Percentiles rank a stretch among this genome's conserved stretches.
Conservation (phyloP, 257 asterid species). For the Capsicum baccatum region DNA sequence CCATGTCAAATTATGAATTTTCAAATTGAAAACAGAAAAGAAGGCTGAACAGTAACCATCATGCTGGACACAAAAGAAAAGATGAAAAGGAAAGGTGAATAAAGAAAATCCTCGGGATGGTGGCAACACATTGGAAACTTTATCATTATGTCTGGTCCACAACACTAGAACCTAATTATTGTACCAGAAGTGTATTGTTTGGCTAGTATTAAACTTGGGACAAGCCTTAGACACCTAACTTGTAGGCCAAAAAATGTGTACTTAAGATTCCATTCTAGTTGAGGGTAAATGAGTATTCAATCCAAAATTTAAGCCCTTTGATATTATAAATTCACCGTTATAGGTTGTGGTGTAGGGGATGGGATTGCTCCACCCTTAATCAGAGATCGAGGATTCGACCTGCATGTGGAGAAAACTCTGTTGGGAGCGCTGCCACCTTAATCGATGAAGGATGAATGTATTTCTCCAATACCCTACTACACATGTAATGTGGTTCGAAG, state of each 20-base stretch:
- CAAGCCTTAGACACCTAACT: neutral
- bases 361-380: too few relatives aligned
- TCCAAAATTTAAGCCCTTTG: neutral
- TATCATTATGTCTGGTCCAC: conserved; percentile 20
- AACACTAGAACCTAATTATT: neutral
- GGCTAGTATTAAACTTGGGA: neutral
- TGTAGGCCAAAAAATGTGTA: neutral
- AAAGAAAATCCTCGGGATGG: neutral
- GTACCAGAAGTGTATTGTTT: neutral
- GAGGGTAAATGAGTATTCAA: neutral
- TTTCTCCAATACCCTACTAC: too few relatives aligned
- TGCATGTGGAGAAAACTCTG: too few relatives aligned
- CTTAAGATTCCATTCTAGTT: neutral
- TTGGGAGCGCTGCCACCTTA: too few relatives aligned
- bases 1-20: neutral
- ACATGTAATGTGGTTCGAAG: too few relatives aligned
- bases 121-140: conserved; percentile 10
- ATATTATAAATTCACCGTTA: neutral
- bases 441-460: too few relatives aligned
- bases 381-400: too few relatives aligned
- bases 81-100: neutral
- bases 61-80: neutral
- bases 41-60: conserved; percentile 15
- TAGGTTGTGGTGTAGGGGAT: too few relatives aligned
- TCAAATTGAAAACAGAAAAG: neutral